These are phyloP conservation scores for Yamadazyma atlantica DNA, from an alignment of 1,139 yeast species.

Conservation along the genomic window DNA sequence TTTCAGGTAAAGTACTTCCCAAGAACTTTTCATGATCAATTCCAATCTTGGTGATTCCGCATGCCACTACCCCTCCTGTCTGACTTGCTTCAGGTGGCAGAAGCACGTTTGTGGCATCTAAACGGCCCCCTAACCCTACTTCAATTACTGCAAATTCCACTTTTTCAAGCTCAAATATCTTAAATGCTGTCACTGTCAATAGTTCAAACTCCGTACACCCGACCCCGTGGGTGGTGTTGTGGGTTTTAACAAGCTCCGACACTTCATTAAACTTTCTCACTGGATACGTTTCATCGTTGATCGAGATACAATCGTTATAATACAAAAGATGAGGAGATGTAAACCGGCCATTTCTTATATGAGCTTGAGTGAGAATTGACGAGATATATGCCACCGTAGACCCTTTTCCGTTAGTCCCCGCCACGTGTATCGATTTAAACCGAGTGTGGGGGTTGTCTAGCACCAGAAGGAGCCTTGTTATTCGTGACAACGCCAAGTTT, in stretches of 20 bases:
- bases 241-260: conserved; percentile 34
- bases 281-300: conserved; percentile 60
- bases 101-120: conserved; percentile 81
- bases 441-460: conserved; percentile 68
- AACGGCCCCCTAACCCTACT: conserved; percentile 86
- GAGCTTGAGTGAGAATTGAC: conserved; percentile 52
- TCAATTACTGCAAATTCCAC: conserved; percentile 79
- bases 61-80: conserved; percentile 49
- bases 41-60: conserved; percentile 83
- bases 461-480: conserved; percentile 50
- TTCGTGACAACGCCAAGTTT: conserved; percentile 65
- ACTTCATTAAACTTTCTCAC: conserved; percentile 43
- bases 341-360: conserved; percentile 67
- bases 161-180: conserved; percentile 58
- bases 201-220: conserved; percentile 87
- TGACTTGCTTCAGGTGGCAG: conserved; percentile 18
- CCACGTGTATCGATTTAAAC: conserved; percentile 73
- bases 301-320: conserved; percentile 72
- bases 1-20: conserved; percentile 61
- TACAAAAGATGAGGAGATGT: conserved; percentile 82
- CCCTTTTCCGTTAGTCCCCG: conserved; percentile 96
- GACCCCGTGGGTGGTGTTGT: conserved; percentile 38
- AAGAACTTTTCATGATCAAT: conserved; percentile 78
- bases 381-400: conserved; percentile 80
- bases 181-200: conserved; percentile 79